A percentile compares a stretch with the other conserved stretches of the same genome.
Evolutionary conservation across 345 rosid species (phyloP).

Genomic region (Corchorus capsularis): DNA sequence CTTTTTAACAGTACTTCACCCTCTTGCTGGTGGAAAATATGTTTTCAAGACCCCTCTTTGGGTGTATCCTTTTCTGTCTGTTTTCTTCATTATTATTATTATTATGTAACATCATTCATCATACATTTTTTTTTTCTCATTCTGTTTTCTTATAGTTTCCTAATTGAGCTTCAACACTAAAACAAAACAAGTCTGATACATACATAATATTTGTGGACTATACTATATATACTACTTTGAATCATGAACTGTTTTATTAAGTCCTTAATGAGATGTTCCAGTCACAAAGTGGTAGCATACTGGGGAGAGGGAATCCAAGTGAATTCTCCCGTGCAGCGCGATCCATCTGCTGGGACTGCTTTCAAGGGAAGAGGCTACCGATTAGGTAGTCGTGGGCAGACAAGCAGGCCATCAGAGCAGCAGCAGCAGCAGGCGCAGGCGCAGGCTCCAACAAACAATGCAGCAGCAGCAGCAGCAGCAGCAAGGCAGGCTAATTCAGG

Average conservation of each 20-base stretch:
- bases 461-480: neutral
- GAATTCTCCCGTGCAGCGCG: slow-evolving; percentile 12
- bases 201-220: neutral
- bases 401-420: neutral
- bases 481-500: slow-evolving; percentile 21
- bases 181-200: too few relatives aligned
- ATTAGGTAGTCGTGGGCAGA: slow-evolving; percentile 23
- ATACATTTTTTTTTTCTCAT: too few relatives aligned
- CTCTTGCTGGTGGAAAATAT: slow-evolving; percentile 58
- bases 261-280: slow-evolving; percentile 8
- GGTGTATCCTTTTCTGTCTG: slow-evolving; percentile 60
- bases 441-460: neutral
- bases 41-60: slow-evolving; percentile 59
- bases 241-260: neutral
- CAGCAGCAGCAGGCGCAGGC: slow-evolving; percentile 11
- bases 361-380: slow-evolving; percentile 56
- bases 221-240: neutral
- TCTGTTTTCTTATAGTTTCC: too few relatives aligned
- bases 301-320: slow-evolving; percentile 22
- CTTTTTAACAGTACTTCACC: slow-evolving; percentile 67
- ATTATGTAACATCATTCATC: slow-evolving; percentile 21
- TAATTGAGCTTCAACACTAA: too few relatives aligned
- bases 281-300: slow-evolving; percentile 11
- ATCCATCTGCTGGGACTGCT: slow-evolving; percentile 9
- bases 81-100: neutral